Conservation (phyloP, 805 yeast genomes). For the Wickerhamomyces rabaulensis region DNA sequence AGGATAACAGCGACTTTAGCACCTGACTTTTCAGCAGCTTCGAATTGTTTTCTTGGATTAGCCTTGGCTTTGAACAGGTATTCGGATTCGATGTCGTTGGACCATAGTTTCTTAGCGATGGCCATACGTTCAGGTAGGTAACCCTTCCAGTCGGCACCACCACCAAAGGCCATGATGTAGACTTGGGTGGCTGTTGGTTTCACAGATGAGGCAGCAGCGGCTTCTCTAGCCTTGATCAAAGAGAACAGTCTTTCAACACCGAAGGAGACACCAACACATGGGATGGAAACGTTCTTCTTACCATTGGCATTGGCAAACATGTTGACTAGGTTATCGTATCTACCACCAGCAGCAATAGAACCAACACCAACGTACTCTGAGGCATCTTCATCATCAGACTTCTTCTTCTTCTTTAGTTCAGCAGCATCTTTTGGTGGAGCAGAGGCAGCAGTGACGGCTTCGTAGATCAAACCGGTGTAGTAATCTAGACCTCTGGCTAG, state of each 20-base stretch:
- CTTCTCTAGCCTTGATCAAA: constrained; percentile 71
- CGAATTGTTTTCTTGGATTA: constrained; percentile 93
- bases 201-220: constrained; percentile 45
- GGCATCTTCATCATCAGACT: constrained; percentile 76
- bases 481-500: constrained; percentile 97
- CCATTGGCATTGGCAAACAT: constrained; percentile 87
- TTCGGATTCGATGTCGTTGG: constrained; percentile 84
- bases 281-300: constrained; percentile 73
- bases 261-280: constrained; percentile 96
- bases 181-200: constrained; percentile 90
- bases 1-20: constrained; percentile 86
- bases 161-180: constrained; percentile 96
- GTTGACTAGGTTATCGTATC: constrained; percentile 94
- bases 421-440: constrained; percentile 89
- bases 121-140: constrained; percentile 88
- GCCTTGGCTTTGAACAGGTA: constrained; percentile 90
- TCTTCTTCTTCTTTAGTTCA: constrained; percentile 50
- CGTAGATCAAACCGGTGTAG: constrained; percentile 95
- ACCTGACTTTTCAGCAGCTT: constrained; percentile 94
- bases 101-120: constrained; percentile 80
- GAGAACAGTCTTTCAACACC: constrained; percentile 96
- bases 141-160: constrained; percentile 95
- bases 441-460: constrained; percentile 90
- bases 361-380: constrained; percentile 97
- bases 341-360: constrained; percentile 98